Percentiles rank a stretch among this genome's conserved stretches.
phyloP scores from a whole-genome alignment of 257 asterid genomes.

The Verbena officinalis region DNA sequence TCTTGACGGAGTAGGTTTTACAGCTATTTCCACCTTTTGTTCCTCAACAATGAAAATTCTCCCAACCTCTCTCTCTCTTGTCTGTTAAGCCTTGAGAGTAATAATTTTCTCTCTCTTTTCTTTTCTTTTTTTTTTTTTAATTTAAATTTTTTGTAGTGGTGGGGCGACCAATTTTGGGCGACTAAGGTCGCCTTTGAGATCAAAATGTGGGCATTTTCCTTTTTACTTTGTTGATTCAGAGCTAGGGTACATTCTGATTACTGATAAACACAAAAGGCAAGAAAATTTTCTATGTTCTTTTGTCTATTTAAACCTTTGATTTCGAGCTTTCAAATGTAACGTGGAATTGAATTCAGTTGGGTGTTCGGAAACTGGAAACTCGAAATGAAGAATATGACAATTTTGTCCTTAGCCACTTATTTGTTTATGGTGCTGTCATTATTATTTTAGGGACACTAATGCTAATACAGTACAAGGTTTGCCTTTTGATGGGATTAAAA shows the following conservation, averaged over 20 bases:
- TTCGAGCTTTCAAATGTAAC: neutral
- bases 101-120: no score
- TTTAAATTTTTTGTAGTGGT: neutral
- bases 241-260: conserved; percentile 11
- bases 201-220: neutral
- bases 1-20: conserved; percentile 84
- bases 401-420: neutral
- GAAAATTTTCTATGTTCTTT: conserved; percentile 12
- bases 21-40: conserved; percentile 61
- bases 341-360: neutral
- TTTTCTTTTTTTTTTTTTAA: neutral
- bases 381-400: neutral
- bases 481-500: conserved; percentile 29
- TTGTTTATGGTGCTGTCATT: neutral
- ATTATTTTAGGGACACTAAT: conserved; percentile 2
- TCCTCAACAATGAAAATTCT: conserved; percentile 16
- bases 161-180: conserved; percentile 44
- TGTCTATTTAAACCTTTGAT: neutral
- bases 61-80: conserved; percentile 30
- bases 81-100: conserved; percentile 32
- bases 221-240: neutral
- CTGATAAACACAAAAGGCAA: conserved; percentile 21
- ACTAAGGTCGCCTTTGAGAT: conserved; percentile 28
- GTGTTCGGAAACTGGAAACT: neutral
- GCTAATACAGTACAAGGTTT: conserved; percentile 25